Percentiles rank a stretch among this genome's conserved stretches.
Evolutionary conservation across 1,284 basidiomycete species (phyloP).

Genomic region (Puccinia brachypodii): DNA sequence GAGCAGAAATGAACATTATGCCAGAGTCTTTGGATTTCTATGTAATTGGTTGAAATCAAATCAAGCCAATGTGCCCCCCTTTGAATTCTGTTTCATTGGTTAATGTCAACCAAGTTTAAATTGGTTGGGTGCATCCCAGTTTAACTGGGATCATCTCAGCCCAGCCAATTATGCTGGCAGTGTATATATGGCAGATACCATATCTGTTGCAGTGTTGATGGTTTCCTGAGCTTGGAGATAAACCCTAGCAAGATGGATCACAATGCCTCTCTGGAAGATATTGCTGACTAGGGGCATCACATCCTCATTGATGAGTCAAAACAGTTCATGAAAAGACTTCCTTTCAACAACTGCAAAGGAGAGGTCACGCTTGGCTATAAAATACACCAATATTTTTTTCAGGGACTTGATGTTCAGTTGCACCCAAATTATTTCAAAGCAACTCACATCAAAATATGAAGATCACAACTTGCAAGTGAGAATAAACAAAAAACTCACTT

Average conservation of each 20-base stretch:
- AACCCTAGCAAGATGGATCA: neutral
- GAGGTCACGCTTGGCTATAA: neutral
- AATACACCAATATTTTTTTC: neutral
- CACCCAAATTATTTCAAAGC: too few relatives aligned
- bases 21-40: too few relatives aligned
- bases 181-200: too few relatives aligned
- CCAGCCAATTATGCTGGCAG: too few relatives aligned
- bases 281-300: neutral
- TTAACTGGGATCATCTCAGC: too few relatives aligned
- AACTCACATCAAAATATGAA: neutral
- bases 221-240: too few relatives aligned
- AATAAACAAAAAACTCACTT: neutral
- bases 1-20: constrained; percentile 1
- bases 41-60: too few relatives aligned
- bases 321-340: neutral
- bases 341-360: neutral
- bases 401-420: neutral
- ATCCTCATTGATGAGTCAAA: neutral
- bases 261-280: neutral
- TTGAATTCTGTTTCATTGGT: too few relatives aligned
- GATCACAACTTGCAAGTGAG: neutral
- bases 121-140: too few relatives aligned
- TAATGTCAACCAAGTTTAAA: too few relatives aligned
- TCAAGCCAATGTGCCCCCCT: too few relatives aligned
- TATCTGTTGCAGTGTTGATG: too few relatives aligned